Evolutionary conservation across 768 basidiomycete species (phyloP).

Genomic region (Tylopilus sp.): DNA sequence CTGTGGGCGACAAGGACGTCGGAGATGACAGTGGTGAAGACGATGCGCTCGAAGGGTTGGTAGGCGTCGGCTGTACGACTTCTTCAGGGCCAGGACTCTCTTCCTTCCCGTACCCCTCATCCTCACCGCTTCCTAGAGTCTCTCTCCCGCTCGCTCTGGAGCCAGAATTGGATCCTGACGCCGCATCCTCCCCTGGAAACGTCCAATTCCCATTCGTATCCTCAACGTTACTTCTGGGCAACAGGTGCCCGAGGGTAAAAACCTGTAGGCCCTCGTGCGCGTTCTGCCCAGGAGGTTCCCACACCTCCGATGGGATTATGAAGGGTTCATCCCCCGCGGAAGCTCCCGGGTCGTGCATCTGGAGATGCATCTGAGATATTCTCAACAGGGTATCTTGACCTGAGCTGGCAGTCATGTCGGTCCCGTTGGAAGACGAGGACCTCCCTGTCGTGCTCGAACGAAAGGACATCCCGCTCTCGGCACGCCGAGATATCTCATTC

Average conservation of each 20-base stretch:
- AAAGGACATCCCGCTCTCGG: constrained; percentile 36
- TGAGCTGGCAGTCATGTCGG: constrained; percentile 10
- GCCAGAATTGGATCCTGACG: constrained; percentile 7
- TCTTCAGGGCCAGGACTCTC: constrained; percentile 35
- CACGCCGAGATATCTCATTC: constrained; percentile 72
- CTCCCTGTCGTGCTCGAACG: constrained; percentile 22
- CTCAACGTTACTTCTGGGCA: constrained; percentile 52
- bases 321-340: constrained; percentile 29
- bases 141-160: constrained; percentile 20
- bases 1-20: constrained; percentile 6
- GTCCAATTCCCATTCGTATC: constrained; percentile 61
- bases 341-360: constrained; percentile 33
- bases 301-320: constrained; percentile 23
- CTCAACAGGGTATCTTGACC: constrained; percentile 48
- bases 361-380: constrained; percentile 48
- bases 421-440: constrained; percentile 17
- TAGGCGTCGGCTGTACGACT: constrained; percentile 39
- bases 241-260: constrained; percentile 74
- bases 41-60: constrained; percentile 19
- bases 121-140: constrained; percentile 19
- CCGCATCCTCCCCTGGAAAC: constrained; percentile 39
- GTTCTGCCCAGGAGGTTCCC: constrained; percentile 28
- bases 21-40: constrained; percentile 17
- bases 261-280: constrained; percentile 70
- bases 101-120: constrained; percentile 24